Base-by-base conservation (phyloP, 768 basidiomycete species). In the Pisolithus microcarpus region DNA sequence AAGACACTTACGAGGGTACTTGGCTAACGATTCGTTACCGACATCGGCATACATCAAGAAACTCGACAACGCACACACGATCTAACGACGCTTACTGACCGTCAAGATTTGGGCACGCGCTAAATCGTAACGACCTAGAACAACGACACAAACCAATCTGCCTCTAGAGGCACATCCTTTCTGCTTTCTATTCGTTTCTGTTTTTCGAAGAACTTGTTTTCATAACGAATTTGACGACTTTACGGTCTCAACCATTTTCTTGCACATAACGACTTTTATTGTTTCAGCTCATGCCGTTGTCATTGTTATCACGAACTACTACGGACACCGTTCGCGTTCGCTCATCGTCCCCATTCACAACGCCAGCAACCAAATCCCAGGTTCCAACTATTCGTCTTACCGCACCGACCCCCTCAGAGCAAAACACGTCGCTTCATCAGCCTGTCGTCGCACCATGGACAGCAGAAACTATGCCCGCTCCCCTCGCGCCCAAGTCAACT, bases 321-420 rank as follows among this genome's bases (percentile, higher is more conserved):
- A 51, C 59, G 43, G 60, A 66, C 9, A 51, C 62, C 1, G 13
- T 38, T 54, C 66, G 58, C 52, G 54, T 61, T 11, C 59, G 50
- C n/a, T 61, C 64, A 13, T 54, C 62, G 24, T 62, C 71, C n/a
- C 61, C 61, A 21, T 30, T 67, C 19, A 43, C 59, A 46, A 67
- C 67, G 11, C 56, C 64, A 1, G 47, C 56, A 5, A 56, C 65
- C 8, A 68, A 69, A 43, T 53, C 64, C 7, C 65, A 65, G 28
- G 57, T 74, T 50, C 84, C 86, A 21, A 81, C 84, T 48, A 88
- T 88, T 52, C 76, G 84, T 40, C 77, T 88, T 59, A 80, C 81
- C 56, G 74, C 80, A 15, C 83, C 86, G 0, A 85, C 79, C 0
- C 86, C 85, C 3, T 80, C 78, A 11, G 75, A 78, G 6, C 56